Percentiles rank a stretch among this genome's conserved stretches.
phyloP scores from a whole-genome alignment of 2,329 filamentous ascomycete species.

The Sporothrix euskadiensis region DNA sequence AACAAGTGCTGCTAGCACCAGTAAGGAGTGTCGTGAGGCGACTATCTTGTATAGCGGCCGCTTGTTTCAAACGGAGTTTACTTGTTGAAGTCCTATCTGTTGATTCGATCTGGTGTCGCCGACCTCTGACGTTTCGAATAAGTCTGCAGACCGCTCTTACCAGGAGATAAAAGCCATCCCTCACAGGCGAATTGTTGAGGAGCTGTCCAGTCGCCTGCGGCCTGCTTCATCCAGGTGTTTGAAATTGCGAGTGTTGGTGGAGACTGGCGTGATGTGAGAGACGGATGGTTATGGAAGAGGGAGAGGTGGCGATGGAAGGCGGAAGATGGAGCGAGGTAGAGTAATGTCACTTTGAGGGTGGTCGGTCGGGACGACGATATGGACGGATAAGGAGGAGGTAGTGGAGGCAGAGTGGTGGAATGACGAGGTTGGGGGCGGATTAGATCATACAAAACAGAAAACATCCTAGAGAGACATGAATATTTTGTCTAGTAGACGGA shows the following conservation, averaged over 20 bases:
- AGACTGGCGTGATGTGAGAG: background rate
- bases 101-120: background rate
- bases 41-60: too few relatives aligned
- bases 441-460: background rate
- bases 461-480: too few relatives aligned
- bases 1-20: constrained; percentile 4
- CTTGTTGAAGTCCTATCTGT: too few relatives aligned
- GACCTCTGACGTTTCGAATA: background rate
- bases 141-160: background rate
- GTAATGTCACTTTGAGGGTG: background rate
- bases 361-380: background rate
- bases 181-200: background rate
- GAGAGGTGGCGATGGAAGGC: background rate
- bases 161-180: background rate
- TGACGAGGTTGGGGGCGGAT: background rate
- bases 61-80: too few relatives aligned
- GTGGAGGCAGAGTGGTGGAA: background rate
- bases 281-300: background rate
- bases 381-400: background rate
- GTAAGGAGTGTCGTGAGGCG: background rate
- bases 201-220: too few relatives aligned
- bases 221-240: too few relatives aligned
- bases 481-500: too few relatives aligned
- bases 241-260: too few relatives aligned
- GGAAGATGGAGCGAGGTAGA: background rate